A percentile compares a stretch with the other conserved stretches of the same genome.
Conservation (phyloP, 2,329 filamentous ascomycete species). For the Aspergillus sp. region DNA sequence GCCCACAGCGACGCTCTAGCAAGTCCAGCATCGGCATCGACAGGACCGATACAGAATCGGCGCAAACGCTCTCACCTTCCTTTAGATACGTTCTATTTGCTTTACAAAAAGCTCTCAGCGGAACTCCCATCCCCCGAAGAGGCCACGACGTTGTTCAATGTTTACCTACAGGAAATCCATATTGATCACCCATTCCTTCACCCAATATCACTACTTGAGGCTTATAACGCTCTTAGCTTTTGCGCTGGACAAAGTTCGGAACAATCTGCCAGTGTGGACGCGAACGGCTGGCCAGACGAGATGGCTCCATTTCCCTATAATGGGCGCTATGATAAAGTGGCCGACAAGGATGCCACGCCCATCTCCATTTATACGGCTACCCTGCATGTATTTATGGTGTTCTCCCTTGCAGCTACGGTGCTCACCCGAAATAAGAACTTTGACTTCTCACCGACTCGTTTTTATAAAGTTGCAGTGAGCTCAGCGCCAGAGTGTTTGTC, state of each 20-base stretch:
- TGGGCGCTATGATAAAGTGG: constrained; percentile 18
- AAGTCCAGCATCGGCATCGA: not conserved
- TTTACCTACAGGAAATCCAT: constrained; percentile 31
- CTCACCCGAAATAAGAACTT: constrained; percentile 35
- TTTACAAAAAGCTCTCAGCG: constrained; percentile 3
- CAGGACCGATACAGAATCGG: not conserved
- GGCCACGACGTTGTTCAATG: constrained; percentile 21
- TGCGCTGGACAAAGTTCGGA: constrained; percentile 16
- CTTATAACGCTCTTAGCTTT: constrained; percentile 26
- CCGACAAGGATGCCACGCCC: constrained; percentile 7
- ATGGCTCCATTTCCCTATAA: constrained; percentile 27
- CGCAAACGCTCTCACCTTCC: not conserved
- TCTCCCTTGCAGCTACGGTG: constrained; percentile 37
- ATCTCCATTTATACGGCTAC: constrained; percentile 19
- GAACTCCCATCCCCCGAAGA: constrained; percentile 27
- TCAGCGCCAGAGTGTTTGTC: constrained; percentile 35
- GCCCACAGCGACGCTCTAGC: constrained; percentile 5
- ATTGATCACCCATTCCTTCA: constrained; percentile 33
- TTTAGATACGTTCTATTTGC: not conserved
- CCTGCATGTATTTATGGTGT: constrained; percentile 38
- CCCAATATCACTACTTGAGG: constrained; percentile 24
- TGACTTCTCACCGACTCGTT: constrained; percentile 35
- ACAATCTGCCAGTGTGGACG: constrained; percentile 12
- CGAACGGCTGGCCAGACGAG: constrained; percentile 25
- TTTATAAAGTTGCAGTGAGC: constrained; percentile 33